Conservation (phyloP, 257 asterid species). For the Anisodus acutangulus region DNA sequence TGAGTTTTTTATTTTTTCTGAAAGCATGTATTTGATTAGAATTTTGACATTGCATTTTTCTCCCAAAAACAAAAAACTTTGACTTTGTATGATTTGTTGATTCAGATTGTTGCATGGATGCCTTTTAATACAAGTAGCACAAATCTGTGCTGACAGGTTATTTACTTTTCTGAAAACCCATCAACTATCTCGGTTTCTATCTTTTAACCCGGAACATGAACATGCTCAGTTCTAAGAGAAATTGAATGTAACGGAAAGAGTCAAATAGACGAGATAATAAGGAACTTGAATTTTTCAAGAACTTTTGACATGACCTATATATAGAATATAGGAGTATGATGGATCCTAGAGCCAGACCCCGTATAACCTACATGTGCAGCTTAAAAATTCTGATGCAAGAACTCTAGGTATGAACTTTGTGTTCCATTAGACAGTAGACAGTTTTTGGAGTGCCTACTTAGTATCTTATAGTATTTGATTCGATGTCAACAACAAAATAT, state of each 20-base stretch:
- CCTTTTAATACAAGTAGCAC: constrained; percentile 2
- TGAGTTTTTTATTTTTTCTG: neutral
- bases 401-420: neutral
- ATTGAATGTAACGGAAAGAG: neutral
- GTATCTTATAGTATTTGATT: neutral
- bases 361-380: neutral
- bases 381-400: neutral
- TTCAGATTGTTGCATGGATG: neutral
- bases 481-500: neutral
- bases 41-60: neutral
- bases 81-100: neutral
- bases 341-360: neutral
- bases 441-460: neutral
- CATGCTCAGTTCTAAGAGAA: neutral
- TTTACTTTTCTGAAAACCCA: neutral
- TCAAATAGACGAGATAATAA: neutral
- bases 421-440: neutral
- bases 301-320: neutral
- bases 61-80: neutral
- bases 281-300: neutral
- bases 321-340: neutral
- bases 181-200: neutral
- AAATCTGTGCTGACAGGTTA: neutral
- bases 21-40: neutral
- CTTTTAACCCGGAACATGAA: constrained; percentile 7